Evolutionary conservation across 2,329 filamentous ascomycete species (phyloP), one percentile per base, ranked within the genome.

Genomic region (Arthrinium phaeospermum): DNA sequence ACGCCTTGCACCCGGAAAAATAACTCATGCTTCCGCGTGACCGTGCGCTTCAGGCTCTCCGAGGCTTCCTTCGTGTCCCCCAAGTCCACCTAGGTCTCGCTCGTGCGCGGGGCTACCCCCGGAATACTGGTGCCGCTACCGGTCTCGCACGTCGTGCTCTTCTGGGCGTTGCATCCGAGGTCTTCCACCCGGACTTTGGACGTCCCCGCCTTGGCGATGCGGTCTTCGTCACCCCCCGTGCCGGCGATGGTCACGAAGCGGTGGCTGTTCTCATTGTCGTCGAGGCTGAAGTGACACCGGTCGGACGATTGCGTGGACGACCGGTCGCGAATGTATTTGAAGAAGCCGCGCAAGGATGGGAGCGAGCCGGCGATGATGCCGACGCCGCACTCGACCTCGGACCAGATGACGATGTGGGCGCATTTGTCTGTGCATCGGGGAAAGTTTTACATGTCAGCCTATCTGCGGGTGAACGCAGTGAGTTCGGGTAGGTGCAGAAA

Each of bases 331-430:
- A 71, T 44, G 57, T 24, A 24, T 67, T 77, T 76, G 71, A 78
- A 73, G 8, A 79, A 71, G 2, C 76, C 76, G 16, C 76, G 76
- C 13, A 79, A 72, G n/a, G 76, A 76, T 14, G 78, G 78, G 3
- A 78, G 71, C 53, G 74, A 77, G 46, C 77, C 74, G 69, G 77
- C 75, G 70, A 78, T 76, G 71, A 79, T 74, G 61, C 78, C 78
- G 13, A 79, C 73, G 71, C 77, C 77, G 74, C 74, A 78, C 37
- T 79, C 78, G 53, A 78, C 73, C 34, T 74, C 67, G 46, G 76
- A 78, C 76, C 77, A 79, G 44, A 78, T 71, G 72, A 78, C 77
- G 14, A 78, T 73, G 67, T 72, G 69, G 37, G 27, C 30, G 34
- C 67, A 16, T 5, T 72, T 49, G 27, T 72, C 71, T 72, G 49